A percentile compares a stretch with the other conserved stretches of the same genome.
Conservation (phyloP, 495 filamentous ascomycete species). For the Jackrogersella multiformis region DNA sequence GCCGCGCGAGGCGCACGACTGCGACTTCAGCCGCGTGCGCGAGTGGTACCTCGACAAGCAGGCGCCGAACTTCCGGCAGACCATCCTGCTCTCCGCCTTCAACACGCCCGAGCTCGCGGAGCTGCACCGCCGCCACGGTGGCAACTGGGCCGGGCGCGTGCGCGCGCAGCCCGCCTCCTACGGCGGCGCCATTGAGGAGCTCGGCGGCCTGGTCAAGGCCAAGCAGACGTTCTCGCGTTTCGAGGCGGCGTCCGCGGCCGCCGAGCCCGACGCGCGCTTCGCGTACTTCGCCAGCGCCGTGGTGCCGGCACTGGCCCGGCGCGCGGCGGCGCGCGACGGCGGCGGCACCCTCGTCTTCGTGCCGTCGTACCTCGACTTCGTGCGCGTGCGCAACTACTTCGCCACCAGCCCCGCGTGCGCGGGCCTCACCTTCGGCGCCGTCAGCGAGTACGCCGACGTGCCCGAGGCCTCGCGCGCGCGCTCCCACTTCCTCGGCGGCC, state of each 20-base stretch:
- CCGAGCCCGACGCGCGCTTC: conserved; percentile 91
- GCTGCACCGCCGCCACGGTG: conserved; percentile 77
- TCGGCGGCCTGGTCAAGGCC: conserved; percentile 65
- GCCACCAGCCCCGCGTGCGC: conserved; percentile 73
- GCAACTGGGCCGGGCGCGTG: conserved; percentile 78
- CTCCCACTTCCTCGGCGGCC: conserved; percentile 84
- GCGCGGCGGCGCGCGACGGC: conserved; percentile 56
- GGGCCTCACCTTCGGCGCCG: conserved; percentile 79
- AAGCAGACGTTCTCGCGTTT: conserved; percentile 94
- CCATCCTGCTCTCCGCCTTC: conserved; percentile 79
- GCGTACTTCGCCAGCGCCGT: conserved; percentile 85
- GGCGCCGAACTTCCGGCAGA: conserved; percentile 83
- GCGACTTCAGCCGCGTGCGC: conserved; percentile 91
- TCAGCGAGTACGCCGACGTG: conserved; percentile 85
- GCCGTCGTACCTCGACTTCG: conserved; percentile 91
- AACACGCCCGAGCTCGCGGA: conserved; percentile 89
- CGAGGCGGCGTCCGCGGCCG: conserved; percentile 69
- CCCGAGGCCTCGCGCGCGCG: conserved; percentile 82
- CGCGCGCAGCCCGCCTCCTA: conserved; percentile 71
- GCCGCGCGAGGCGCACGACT: conserved; percentile 88
- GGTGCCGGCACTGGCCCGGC: conserved; percentile 73
- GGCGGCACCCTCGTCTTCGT: conserved; percentile 83
- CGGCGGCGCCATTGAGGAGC: conserved; percentile 71
- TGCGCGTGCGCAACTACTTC: conserved; percentile 90
- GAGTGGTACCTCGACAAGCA: conserved; percentile 91